Evolutionary conservation across 192 early-diverging fungal species (phyloP), one percentile per base, ranked within the genome.

Genomic region (Martensiomyces pterosporus): DNA sequence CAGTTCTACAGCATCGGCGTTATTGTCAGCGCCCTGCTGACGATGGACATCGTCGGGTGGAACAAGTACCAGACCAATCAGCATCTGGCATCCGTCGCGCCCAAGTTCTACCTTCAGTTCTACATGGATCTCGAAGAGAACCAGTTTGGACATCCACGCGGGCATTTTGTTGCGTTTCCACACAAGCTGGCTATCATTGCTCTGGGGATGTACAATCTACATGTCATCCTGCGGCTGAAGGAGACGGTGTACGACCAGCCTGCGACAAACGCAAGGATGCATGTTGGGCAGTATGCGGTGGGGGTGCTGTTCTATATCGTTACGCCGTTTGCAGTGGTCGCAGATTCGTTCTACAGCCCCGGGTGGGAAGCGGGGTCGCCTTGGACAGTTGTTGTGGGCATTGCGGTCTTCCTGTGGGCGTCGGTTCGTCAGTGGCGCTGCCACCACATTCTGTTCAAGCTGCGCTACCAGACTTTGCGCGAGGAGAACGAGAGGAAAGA

Each of bases 251-350:
- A 19, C 17, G 57, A 64, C 32, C 68, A 72, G 57, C 68, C 68
- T 1, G 25, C 16, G 8, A 60, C 61, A 16, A 27, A 21, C 4
- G 68, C 68, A 12, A 38, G 32, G 39, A 82, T 87, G 68, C 79
- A 88, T 62, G 25, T 84, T 15, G 62, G 60, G 6, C 85, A 87
- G 52, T 83, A 85, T 50, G 39, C 76, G 0, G 46, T 82, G 3
- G 87, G 85, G 7, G 52, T 87, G n/a, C 43, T 79, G 9, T 87
- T 79, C 47, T 89, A 89, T 55, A 38, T 76, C 4, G 60, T 64
- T 1, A 79, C 63, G 3, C 58, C 60, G 9, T 17, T 74, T 32
- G 56, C 57, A 4, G 36, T 51, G n/a, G 43, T 68, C 6, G 46
- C 32, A 9, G 42, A 63, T 40, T 27, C 66, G n/a, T 52, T 55